These are phyloP conservation scores for Gillenia trifoliata DNA, from an alignment of 306 rosid species.

Conservation along the genomic window DNA sequence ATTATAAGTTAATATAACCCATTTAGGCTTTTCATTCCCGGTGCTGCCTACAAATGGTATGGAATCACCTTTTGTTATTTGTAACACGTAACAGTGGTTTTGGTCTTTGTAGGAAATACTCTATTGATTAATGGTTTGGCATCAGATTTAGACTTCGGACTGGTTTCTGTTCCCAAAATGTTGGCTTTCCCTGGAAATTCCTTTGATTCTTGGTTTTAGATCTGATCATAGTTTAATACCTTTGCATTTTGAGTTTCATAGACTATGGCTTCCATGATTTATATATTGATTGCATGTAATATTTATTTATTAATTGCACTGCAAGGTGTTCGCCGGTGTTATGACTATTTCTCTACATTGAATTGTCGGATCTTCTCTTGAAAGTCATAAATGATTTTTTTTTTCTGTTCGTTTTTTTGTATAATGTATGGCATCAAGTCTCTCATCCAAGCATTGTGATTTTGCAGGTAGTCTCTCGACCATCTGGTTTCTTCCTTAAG, in stretches of 20 bases:
- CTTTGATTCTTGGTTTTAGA: neutral
- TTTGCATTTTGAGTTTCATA: neutral
- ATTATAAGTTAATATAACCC: neutral
- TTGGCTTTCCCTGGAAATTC: constrained; percentile 2
- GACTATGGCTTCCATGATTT: neutral
- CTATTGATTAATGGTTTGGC: neutral
- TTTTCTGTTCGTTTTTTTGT: neutral
- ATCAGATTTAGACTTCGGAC: neutral
- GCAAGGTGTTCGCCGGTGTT: neutral
- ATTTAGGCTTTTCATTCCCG: neutral
- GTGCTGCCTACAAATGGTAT: neutral
- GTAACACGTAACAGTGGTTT: neutral
- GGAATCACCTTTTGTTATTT: neutral
- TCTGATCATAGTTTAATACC: constrained; percentile 3
- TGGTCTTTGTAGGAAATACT: neutral
- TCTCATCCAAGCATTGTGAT: constrained; percentile 3
- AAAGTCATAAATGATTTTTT: neutral
- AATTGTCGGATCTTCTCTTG: neutral
- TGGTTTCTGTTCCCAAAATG: neutral
- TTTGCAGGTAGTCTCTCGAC: constrained; percentile 81
- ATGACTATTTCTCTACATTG: neutral
- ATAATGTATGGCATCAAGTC: neutral
- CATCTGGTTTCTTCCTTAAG: constrained; percentile 79
- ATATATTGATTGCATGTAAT: neutral
- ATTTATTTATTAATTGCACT: neutral